Conservation (phyloP, 106 monocot genomes). For the Phalaenopsis equestris region DNA sequence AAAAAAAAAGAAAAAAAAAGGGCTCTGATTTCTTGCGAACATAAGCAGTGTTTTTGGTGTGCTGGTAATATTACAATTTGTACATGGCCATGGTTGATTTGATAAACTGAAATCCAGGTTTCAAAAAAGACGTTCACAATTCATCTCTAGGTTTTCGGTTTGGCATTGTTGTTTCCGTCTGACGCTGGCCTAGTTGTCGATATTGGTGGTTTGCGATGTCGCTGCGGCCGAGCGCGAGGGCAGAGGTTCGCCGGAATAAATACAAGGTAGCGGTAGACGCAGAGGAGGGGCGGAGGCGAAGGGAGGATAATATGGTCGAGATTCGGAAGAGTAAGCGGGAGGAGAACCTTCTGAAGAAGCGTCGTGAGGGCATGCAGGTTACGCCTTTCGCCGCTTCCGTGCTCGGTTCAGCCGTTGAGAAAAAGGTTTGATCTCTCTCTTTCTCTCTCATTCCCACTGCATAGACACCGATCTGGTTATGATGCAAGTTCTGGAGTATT, state of each 20-base stretch:
- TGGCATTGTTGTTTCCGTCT: too few species aligned
- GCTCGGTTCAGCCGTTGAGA: constrained; percentile 23
- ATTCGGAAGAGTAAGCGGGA: constrained; percentile 55
- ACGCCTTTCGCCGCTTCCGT: constrained; percentile 18
- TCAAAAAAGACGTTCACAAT: too few species aligned
- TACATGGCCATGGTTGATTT: too few species aligned
- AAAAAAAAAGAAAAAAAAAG: too few species aligned
- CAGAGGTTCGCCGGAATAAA: constrained; percentile 52
- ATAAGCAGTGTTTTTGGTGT: too few species aligned
- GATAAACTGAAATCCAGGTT: too few species aligned
- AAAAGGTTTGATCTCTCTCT: constrained; percentile 30
- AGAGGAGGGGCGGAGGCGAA: constrained; percentile 53
- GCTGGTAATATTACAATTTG: too few species aligned
- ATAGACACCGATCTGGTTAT: constrained; percentile 8
- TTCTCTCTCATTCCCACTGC: not conserved
- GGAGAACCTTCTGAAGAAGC: constrained; percentile 61
- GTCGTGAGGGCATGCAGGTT: constrained; percentile 49
- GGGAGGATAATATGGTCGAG: constrained; percentile 70
- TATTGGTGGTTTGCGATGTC: constrained; percentile 28
- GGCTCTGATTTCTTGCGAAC: too few species aligned
- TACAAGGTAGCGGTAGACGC: constrained; percentile 72
- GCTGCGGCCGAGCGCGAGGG: constrained; percentile 59
- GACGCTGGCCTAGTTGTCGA: not conserved
- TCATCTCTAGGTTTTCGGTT: too few species aligned
- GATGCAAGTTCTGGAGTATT: not conserved